Percentiles rank a stretch among this genome's conserved stretches.
These are phyloP conservation scores for Phialocephala subalpina DNA, from an alignment of 2,329 filamentous ascomycete species.

Conservation along the genomic window DNA sequence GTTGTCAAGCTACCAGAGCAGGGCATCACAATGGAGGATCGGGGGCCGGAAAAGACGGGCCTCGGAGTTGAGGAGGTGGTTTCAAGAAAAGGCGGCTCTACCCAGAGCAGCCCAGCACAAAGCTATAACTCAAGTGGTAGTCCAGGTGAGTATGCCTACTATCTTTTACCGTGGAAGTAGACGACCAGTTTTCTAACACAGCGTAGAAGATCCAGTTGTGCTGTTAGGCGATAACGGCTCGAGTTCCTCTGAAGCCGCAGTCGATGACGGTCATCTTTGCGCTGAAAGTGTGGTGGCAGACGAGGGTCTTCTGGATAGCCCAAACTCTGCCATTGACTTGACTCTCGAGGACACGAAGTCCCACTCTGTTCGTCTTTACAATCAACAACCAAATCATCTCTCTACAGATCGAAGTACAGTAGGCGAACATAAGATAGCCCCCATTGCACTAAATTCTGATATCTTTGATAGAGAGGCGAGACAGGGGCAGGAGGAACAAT, in stretches of 20 bases:
- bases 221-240: slow-evolving; percentile 28
- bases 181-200: slow-evolving; percentile 27
- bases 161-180: slow-evolving; percentile 21
- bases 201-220: slow-evolving; percentile 27
- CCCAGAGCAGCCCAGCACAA: slow-evolving; percentile 21
- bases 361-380: neutral
- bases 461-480: neutral
- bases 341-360: neutral
- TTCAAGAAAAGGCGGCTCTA: slow-evolving; percentile 13
- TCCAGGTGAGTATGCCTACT: slow-evolving; percentile 24
- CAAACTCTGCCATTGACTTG: no score
- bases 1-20: slow-evolving; percentile 21
- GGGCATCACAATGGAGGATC: slow-evolving; percentile 21
- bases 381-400: neutral
- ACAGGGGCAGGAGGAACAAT: neutral
- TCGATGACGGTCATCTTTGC: slow-evolving; percentile 23
- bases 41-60: slow-evolving; percentile 12
- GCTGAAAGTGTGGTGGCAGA: slow-evolving; percentile 25
- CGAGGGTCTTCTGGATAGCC: no score
- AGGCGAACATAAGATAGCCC: neutral
- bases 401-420: neutral
- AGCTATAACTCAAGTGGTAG: slow-evolving; percentile 23
- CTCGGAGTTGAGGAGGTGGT: slow-evolving; percentile 21
- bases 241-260: slow-evolving; percentile 29
- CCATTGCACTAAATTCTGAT: neutral